Base-by-base conservation (phyloP, 2,329 filamentous ascomycete genomes). In the Sarocladium brachiariae region DNA sequence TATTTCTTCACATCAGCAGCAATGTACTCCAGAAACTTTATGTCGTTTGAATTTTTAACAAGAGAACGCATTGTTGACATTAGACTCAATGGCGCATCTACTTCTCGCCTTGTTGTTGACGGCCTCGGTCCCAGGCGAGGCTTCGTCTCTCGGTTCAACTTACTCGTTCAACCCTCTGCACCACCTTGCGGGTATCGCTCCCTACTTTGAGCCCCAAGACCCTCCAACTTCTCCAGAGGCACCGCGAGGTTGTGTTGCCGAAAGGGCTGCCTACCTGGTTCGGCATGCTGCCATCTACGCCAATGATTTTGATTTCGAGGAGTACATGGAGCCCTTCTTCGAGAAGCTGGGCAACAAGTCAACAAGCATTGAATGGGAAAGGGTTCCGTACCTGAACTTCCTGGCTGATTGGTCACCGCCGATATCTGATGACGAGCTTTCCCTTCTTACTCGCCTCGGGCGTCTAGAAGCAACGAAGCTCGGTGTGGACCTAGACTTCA, bases 271-370 rank as follows among this genome's bases (percentile, higher is more conserved):
- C 2, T 81, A 81, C 60, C 66, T 81, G 0, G 70, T 75, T 14
- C 77, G 78, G n/a, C 78, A 81, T 56, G 77, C 77, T 0, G 77
- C 78, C 31, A 81, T 81, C 51, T 80, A 80, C 57, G 75, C 75
- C 55, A 81, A 81, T 54, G 77, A 81, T 57, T 77, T 73, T 52
- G 78, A 82, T 57, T 80, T 74, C 46, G 76, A 80, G 54, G 67
- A 70, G 34, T 81, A 80, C 56, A 76, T 81, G 19, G 71, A 77
- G 58, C 76, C 78, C 0, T 79, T 81, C 45, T 58, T 80, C 14
- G 62, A 70, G 49, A 86, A 86, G 65, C 65, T 84, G 38, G 65
- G 71, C 51, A 84, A 84, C 59, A 75, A 73, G 35, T 47, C 74
- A 34, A 31, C 74, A 1, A 53, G 52, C 16, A 72, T 76, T 38